Evolutionary conservation across 164 flowering plant species (phyloP).

Genomic region (Umbilicus rupestris): DNA sequence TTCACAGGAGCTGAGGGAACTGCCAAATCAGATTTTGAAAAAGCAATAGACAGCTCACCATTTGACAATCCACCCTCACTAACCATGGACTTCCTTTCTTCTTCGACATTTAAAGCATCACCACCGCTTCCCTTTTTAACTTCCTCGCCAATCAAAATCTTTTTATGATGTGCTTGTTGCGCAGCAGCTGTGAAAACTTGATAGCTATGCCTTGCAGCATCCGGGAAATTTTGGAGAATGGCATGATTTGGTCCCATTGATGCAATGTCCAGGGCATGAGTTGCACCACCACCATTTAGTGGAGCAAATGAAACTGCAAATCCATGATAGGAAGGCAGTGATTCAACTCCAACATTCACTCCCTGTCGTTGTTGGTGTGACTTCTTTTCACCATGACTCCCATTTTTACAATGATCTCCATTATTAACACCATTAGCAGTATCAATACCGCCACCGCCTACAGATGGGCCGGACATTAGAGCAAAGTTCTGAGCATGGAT

Average conservation of each 20-base stretch:
- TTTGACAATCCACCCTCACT: conserved; percentile 24
- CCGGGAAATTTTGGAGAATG: conserved; percentile 57
- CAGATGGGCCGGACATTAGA: conserved; percentile 39
- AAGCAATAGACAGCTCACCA: conserved; percentile 51
- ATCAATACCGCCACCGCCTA: conserved; percentile 20
- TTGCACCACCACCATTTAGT: conserved; percentile 32
- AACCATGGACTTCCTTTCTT: conserved; percentile 37
- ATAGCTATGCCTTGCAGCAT: conserved; percentile 44
- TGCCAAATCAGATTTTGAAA: conserved; percentile 51
- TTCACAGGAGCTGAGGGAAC: conserved; percentile 33
- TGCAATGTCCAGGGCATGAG: conserved; percentile 59
- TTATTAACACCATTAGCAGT: conserved; percentile 11
- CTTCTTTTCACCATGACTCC: conserved; percentile 35
- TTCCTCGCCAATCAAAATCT: conserved; percentile 44
- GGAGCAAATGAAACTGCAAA: conserved; percentile 79
- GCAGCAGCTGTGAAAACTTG: conserved; percentile 45
- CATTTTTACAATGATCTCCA: conserved; percentile 14
- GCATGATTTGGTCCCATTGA: conserved; percentile 60
- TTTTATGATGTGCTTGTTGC: conserved; percentile 43
- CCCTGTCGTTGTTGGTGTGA: conserved; percentile 25
- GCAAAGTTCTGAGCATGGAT: conserved; percentile 58
- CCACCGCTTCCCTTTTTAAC: conserved; percentile 34
- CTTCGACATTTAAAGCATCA: conserved; percentile 35
- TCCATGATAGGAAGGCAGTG: conserved; percentile 44
- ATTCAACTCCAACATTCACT: conserved; percentile 48